Conservation (phyloP, 805 yeast genomes). For the Komagataella pseudopastoris region DNA sequence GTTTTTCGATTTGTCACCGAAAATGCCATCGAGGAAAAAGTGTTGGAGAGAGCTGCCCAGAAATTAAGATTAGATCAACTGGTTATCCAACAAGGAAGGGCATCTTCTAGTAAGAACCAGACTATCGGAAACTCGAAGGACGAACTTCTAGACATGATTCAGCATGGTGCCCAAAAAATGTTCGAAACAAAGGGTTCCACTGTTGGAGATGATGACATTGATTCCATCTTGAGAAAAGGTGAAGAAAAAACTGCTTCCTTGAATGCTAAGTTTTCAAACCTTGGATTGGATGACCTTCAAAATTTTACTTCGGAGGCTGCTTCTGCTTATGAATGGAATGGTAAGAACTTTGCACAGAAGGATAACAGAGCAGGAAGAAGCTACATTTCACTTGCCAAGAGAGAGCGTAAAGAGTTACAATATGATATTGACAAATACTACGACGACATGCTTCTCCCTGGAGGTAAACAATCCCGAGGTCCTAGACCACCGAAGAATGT, state of each 20-base stretch:
- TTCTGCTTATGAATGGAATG: constrained; percentile 81
- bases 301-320: constrained; percentile 50
- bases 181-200: constrained; percentile 20
- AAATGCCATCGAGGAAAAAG: constrained; percentile 92
- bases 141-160: constrained; percentile 71
- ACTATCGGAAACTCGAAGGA: constrained; percentile 40
- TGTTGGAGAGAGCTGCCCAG: constrained; percentile 90
- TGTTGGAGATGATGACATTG: constrained; percentile 41
- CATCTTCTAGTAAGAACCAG: constrained; percentile 17
- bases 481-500: constrained; percentile 81
- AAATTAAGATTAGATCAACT: constrained; percentile 84
- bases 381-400: constrained; percentile 79
- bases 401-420: constrained; percentile 65
- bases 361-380: constrained; percentile 32
- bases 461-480: constrained; percentile 44
- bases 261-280: constrained; percentile 46
- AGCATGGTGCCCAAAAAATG: constrained; percentile 66
- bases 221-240: constrained; percentile 42
- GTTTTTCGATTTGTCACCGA: constrained; percentile 92
- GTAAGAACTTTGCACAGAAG: constrained; percentile 66
- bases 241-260: constrained; percentile 51
- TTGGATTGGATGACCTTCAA: constrained; percentile 68
- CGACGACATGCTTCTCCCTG: constrained; percentile 65
- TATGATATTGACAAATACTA: constrained; percentile 30
- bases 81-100: constrained; percentile 82